These are phyloP conservation scores for Komagataella pastoris DNA, from an alignment of 805 yeast genomes.

Conservation along the genomic window DNA sequence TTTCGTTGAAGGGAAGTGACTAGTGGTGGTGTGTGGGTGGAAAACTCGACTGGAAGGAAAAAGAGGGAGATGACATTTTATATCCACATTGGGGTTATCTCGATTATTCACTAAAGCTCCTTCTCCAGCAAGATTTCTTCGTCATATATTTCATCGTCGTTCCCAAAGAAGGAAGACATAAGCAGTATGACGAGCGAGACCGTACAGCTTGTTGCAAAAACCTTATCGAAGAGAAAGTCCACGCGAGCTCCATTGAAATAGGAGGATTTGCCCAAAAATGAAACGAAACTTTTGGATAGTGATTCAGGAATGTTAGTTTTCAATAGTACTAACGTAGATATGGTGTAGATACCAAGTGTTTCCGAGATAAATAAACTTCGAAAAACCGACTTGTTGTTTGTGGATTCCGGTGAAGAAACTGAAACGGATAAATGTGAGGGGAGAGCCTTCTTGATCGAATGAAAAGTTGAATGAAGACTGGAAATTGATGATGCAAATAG, in stretches of 20 bases:
- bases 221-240: constrained; percentile 38
- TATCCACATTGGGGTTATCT: background rate
- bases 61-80: background rate
- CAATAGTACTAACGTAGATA: constrained; percentile 36
- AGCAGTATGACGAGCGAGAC: constrained; percentile 15
- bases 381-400: constrained; percentile 6
- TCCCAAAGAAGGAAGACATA: constrained; percentile 12
- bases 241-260: constrained; percentile 27
- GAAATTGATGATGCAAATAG: constrained; percentile 52
- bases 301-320: constrained; percentile 33
- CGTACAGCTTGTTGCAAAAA: constrained; percentile 30
- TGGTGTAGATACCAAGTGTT: constrained; percentile 33
- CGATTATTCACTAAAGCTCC: background rate
- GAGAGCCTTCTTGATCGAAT: constrained; percentile 25
- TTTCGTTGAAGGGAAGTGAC: background rate
- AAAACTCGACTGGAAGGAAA: background rate
- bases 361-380: constrained; percentile 26
- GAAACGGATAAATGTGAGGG: constrained; percentile 4
- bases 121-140: constrained; percentile 19
- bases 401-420: constrained; percentile 10
- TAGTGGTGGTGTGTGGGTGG: background rate
- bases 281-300: constrained; percentile 25
- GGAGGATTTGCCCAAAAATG: constrained; percentile 14
- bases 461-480: constrained; percentile 47
- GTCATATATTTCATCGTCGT: constrained; percentile 12